Evolutionary conservation across 1,284 basidiomycete genomes (phyloP).

Genomic region (Entoloma clypeatum): DNA sequence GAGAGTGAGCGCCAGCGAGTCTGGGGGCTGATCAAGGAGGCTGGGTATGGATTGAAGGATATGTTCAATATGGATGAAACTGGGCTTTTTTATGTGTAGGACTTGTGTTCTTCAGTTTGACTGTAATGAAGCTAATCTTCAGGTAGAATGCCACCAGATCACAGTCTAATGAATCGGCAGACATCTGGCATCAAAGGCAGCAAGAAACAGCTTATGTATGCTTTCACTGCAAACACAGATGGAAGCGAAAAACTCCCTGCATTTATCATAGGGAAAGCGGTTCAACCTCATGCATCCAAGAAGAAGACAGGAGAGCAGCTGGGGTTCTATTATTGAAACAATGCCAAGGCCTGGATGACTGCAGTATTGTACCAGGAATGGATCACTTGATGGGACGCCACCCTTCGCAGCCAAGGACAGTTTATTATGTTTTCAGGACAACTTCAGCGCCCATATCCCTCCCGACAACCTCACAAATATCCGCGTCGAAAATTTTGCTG

Average conservation of each 20-base stretch:
- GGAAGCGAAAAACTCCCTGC: constrained; percentile 19
- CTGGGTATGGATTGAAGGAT: constrained; percentile 13
- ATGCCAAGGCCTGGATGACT: constrained; percentile 5
- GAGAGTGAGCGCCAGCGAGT: constrained; percentile 15
- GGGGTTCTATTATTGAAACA: no score
- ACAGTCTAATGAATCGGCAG: constrained; percentile 5
- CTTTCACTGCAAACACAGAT: constrained; percentile 25
- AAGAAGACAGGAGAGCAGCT: constrained; percentile 1
- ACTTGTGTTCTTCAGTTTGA: neutral
- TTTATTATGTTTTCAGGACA: constrained; percentile 24
- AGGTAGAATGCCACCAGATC: constrained; percentile 3
- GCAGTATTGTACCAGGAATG: neutral
- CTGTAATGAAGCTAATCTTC: constrained; percentile 6
- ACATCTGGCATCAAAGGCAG: constrained; percentile 21
- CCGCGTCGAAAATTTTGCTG: constrained; percentile 6
- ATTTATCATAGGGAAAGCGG: constrained; percentile 1
- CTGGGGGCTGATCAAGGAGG: constrained; percentile 13
- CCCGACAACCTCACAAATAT: constrained; percentile 19
- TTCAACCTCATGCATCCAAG: neutral
- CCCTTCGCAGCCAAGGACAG: neutral
- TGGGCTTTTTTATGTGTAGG: constrained; percentile 20
- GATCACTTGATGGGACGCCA: neutral
- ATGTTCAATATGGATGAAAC: constrained; percentile 27
- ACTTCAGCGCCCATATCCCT: constrained; percentile 27
- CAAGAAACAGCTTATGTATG: constrained; percentile 26